A percentile compares a stretch with the other conserved stretches of the same genome.
Evolutionary conservation across 176 grass and related monocot genomes (phyloP).

Genomic region (Pontederia paniculata): DNA sequence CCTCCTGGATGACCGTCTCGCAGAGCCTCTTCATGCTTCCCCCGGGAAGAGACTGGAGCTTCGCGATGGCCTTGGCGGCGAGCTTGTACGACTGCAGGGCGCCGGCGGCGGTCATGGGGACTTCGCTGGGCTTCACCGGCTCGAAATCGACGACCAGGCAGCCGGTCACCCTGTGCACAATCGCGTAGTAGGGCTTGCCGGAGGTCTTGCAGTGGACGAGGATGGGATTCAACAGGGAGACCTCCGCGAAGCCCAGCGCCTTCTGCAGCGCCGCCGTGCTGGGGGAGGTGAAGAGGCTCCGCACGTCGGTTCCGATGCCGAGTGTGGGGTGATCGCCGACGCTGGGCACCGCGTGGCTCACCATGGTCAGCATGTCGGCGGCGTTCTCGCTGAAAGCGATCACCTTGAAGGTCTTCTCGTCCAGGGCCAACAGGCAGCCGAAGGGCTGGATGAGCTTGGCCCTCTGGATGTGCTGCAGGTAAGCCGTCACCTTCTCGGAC

Average conservation of each 20-base stretch:
- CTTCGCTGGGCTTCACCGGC: conserved; percentile 68
- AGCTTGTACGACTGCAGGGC: conserved; percentile 97
- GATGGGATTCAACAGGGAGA: conserved; percentile 79
- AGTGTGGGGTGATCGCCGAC: conserved; percentile 46
- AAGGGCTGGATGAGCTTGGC: conserved; percentile 69
- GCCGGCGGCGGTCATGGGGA: conserved; percentile 71
- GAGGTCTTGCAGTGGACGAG: conserved; percentile 80
- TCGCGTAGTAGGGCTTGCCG: conserved; percentile 86
- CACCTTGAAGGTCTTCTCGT: conserved; percentile 65
- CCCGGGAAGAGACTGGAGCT: conserved; percentile 70
- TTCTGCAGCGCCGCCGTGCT: conserved; percentile 60
- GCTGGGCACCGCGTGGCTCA: conserved; percentile 61
- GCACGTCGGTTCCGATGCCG: conserved; percentile 49
- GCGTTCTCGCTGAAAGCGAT: conserved; percentile 73
- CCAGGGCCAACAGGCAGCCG: conserved; percentile 75
- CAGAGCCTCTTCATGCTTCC: conserved; percentile 61
- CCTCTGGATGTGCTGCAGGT: conserved; percentile 81
- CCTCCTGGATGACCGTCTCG: conserved; percentile 58
- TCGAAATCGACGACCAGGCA: conserved; percentile 82
- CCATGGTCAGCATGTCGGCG: conserved; percentile 66
- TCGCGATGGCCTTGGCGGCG: conserved; percentile 82
- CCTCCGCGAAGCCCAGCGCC: conserved; percentile 59
- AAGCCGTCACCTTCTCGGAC: conserved; percentile 67
- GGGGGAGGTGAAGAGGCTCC: conserved; percentile 60
- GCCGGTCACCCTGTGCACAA: conserved; percentile 66